Percentiles rank a stretch among this genome's conserved stretches.
phyloP scores from a whole-genome alignment of 345 rosid genomes.

The Gossypium rotundifolium region DNA sequence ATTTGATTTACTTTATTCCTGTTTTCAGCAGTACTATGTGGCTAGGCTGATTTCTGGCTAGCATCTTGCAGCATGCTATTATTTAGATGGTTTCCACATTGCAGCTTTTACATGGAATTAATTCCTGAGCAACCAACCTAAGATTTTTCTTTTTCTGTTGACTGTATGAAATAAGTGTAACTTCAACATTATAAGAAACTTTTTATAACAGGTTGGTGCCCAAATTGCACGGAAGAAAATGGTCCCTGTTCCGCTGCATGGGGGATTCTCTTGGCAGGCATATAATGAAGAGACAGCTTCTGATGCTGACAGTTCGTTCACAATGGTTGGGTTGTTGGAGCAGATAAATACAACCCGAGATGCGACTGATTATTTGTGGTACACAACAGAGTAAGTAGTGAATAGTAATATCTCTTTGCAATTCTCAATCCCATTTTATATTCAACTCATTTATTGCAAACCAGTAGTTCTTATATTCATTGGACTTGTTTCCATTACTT shows the following conservation, averaged over 20 bases:
- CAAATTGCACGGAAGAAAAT: constrained; percentile 85
- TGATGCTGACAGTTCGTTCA: constrained; percentile 60
- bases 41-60: not conserved
- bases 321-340: constrained; percentile 81
- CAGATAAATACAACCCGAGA: constrained; percentile 96
- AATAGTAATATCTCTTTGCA: not conserved
- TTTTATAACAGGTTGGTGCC: constrained; percentile 60
- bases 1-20: not conserved
- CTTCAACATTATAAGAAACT: constrained; percentile 6
- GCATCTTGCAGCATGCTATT: not conserved
- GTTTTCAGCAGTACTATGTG: not conserved
- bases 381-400: constrained; percentile 84
- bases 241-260: constrained; percentile 69
- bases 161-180: not conserved
- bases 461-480: not conserved
- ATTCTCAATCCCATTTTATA: not conserved
- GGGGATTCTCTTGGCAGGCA: constrained; percentile 92
- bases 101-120: not conserved
- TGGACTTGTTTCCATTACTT: not conserved
- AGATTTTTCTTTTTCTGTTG: not conserved
- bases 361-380: constrained; percentile 89
- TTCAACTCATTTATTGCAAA: constrained; percentile 1
- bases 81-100: not conserved
- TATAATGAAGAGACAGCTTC: constrained; percentile 66
- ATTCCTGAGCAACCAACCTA: not conserved